Percentiles rank a stretch among this genome's conserved stretches.
Conservation (phyloP, 176 grass and related monocot genomes). For the Aegilops speltoides region DNA sequence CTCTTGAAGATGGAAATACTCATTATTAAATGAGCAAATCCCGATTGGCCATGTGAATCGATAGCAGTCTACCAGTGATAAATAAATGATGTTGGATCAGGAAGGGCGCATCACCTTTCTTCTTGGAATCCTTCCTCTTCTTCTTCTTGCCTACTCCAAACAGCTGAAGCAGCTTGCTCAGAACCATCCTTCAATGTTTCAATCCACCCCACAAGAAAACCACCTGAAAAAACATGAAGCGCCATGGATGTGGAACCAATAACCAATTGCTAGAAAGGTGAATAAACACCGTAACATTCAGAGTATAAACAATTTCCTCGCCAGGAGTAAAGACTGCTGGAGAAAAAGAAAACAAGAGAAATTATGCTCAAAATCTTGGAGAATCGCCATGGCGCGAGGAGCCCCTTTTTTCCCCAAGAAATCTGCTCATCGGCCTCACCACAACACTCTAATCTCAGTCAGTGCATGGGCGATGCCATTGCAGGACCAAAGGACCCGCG, state of each 20-base stretch:
- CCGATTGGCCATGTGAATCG: not conserved
- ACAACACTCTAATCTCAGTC: not conserved
- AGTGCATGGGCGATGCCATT: not conserved
- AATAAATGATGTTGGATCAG: not conserved
- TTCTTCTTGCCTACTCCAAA: constrained; percentile 39
- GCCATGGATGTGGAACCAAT: not conserved
- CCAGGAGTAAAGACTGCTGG: not conserved
- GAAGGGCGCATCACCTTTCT: constrained; percentile 32
- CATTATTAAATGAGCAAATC: not conserved
- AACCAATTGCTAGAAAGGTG: not conserved
- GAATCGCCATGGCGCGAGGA: too few species aligned
- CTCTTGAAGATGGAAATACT: not conserved
- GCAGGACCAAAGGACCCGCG: too few species aligned
- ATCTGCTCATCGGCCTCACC: not conserved
- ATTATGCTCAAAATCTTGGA: not conserved
- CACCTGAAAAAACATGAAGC: constrained; percentile 4
- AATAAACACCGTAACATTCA: not conserved
- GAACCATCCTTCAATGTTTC: constrained; percentile 16
- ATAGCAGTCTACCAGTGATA: not conserved
- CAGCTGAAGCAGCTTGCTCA: constrained; percentile 42
- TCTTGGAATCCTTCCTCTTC: constrained; percentile 44
- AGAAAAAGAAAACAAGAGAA: not conserved
- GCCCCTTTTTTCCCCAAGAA: not conserved
- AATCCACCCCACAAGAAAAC: not conserved
- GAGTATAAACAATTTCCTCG: constrained; percentile 7